Percentiles rank a stretch among this genome's conserved stretches.
phyloP scores from a whole-genome alignment of 495 filamentous ascomycete genomes.

The Aspergillus diversus region DNA sequence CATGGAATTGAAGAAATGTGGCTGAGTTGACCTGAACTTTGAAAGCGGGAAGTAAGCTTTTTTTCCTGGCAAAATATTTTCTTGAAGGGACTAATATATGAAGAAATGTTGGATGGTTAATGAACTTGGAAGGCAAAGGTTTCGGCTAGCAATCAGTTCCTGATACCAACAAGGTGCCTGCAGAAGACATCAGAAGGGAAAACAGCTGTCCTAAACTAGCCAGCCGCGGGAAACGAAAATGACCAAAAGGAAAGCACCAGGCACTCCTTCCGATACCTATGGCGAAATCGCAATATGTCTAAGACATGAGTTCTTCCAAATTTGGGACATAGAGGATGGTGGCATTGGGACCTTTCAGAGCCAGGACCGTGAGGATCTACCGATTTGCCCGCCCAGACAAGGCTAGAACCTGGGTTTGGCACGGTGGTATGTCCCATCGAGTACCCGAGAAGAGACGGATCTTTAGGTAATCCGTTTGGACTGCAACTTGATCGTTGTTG shows the following conservation, averaged over 20 bases:
- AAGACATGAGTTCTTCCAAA: conserved; percentile 17
- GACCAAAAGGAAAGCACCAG: neutral
- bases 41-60: neutral
- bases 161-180: conserved; percentile 17
- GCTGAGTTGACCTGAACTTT: conserved; percentile 25
- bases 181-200: neutral
- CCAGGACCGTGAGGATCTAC: neutral
- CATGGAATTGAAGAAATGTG: conserved; percentile 46
- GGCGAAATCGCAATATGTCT: conserved; percentile 12
- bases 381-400: neutral
- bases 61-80: neutral
- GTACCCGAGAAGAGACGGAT: conserved; percentile 23
- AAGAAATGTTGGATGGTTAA: neutral
- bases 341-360: neutral
- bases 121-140: neutral
- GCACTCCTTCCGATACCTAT: neutral
- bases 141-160: conserved; percentile 9
- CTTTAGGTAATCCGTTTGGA: conserved; percentile 3
- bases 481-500: conserved; percentile 19
- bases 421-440: conserved; percentile 31
- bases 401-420: conserved; percentile 16
- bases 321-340: conserved; percentile 4
- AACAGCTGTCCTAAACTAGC: neutral
- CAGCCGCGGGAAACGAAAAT: neutral
- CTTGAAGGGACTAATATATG: neutral